phyloP scores from a whole-genome alignment of 2,329 filamentous ascomycete genomes.

The Fusarium sp. region DNA sequence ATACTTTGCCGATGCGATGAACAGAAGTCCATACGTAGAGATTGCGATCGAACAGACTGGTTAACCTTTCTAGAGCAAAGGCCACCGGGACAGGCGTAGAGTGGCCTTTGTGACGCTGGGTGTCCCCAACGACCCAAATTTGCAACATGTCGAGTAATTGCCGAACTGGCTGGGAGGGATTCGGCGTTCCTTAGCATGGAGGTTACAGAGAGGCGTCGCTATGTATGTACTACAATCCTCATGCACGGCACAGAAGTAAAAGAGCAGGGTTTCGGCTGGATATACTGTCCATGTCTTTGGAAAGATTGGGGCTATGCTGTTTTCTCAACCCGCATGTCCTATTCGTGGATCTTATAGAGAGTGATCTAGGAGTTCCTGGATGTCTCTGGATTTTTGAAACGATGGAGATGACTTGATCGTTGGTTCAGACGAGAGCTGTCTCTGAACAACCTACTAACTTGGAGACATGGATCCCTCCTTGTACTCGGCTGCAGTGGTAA shows the following conservation, averaged over 20 bases:
- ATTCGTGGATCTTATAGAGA: neutral
- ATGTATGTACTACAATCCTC: slow-evolving; percentile 1
- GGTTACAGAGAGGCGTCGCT: slow-evolving; percentile 17
- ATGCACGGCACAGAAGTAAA: neutral
- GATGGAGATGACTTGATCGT: neutral
- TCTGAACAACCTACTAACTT: neutral
- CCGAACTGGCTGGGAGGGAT: neutral
- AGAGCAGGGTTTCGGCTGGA: neutral
- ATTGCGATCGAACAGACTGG: slow-evolving; percentile 1
- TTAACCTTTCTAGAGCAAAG: neutral
- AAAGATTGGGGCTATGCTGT: neutral
- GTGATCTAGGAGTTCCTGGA: slow-evolving; percentile 3
- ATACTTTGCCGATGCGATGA: slow-evolving; percentile 13
- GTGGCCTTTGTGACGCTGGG: neutral
- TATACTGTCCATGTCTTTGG: neutral
- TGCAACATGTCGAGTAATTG: slow-evolving; percentile 16
- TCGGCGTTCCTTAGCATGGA: slow-evolving; percentile 20
- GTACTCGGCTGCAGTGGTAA: neutral
- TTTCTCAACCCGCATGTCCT: neutral
- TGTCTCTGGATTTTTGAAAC: slow-evolving; percentile 3
- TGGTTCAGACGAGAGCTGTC: neutral
- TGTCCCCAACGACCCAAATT: slow-evolving; percentile 9
- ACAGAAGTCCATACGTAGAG: slow-evolving; percentile 7
- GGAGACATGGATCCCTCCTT: neutral
- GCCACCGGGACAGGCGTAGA: neutral